A percentile compares a stretch with the other conserved stretches of the same genome.
phyloP scores from a whole-genome alignment of 2,329 filamentous ascomycete species.

The Chrysosporium keratinophilum region DNA sequence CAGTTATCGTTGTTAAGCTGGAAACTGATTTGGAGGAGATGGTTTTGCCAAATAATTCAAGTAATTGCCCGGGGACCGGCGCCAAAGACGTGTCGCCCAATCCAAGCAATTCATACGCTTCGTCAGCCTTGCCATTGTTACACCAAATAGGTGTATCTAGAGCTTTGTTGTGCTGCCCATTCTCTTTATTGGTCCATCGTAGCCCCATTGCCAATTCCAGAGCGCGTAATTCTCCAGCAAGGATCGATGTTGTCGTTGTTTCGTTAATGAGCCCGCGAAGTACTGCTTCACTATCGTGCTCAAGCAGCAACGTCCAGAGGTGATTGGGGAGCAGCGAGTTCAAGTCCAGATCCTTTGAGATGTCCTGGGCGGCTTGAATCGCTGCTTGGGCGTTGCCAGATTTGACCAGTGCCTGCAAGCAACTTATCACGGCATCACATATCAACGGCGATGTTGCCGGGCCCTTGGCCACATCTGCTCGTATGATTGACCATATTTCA shows the following conservation, averaged over 20 bases:
- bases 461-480: conserved; percentile 12
- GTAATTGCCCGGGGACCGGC: not conserved
- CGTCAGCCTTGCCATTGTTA: conserved; percentile 6
- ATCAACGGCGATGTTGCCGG: conserved; percentile 2
- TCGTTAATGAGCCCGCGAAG: conserved; percentile 21
- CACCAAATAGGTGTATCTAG: conserved; percentile 10
- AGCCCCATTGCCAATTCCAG: conserved; percentile 28
- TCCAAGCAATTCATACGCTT: conserved; percentile 1
- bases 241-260: conserved; percentile 19
- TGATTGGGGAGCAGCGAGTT: conserved; percentile 16
- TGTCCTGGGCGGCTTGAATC: conserved; percentile 20
- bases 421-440: conserved; percentile 19
- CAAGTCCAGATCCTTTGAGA: conserved; percentile 20
- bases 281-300: conserved; percentile 17
- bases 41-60: conserved; percentile 16
- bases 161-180: conserved; percentile 17
- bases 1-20: conserved; percentile 22
- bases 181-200: conserved; percentile 20
- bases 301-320: conserved; percentile 14
- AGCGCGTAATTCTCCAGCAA: conserved; percentile 20
- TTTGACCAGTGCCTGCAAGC: conserved; percentile 22
- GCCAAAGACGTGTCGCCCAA: not conserved
- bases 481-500: conserved; percentile 20
- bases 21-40: conserved; percentile 23
- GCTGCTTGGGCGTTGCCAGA: conserved; percentile 20